Percentiles rank a stretch among this genome's conserved stretches.
Conservation (phyloP, 78 protist genomes). For the Capsaspora owczarzaki region DNA sequence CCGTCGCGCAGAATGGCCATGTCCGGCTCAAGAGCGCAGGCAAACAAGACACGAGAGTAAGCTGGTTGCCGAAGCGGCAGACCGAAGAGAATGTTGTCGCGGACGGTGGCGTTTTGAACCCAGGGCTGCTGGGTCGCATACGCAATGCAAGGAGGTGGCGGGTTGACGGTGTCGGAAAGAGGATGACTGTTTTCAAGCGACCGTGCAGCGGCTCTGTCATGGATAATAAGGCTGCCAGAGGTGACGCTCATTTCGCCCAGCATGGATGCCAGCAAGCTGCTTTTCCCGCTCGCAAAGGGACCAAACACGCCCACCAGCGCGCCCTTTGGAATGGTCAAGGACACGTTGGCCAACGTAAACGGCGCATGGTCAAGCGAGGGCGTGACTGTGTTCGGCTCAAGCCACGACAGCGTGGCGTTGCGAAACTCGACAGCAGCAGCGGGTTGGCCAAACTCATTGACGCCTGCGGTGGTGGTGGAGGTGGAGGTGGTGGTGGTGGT, state of each 20-base stretch:
- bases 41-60: slow-evolving; percentile 51
- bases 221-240: not conserved
- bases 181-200: not conserved
- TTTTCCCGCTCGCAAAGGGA: slow-evolving; percentile 66
- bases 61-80: slow-evolving; percentile 29
- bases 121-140: slow-evolving; percentile 81
- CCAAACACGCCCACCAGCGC: slow-evolving; percentile 34
- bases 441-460: too few relatives aligned
- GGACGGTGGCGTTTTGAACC: slow-evolving; percentile 79
- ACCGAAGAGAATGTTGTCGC: slow-evolving; percentile 90
- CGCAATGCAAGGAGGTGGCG: slow-evolving; percentile 15
- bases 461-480: too few relatives aligned
- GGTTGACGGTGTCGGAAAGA: not conserved
- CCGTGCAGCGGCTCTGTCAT: too few relatives aligned
- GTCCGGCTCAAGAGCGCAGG: slow-evolving; percentile 43
- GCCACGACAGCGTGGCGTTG: too few relatives aligned
- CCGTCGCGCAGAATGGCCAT: slow-evolving; percentile 38
- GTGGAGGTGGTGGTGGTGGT: too few relatives aligned
- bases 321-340: too few relatives aligned
- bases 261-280: slow-evolving; percentile 43
- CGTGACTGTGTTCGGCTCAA: too few relatives aligned
- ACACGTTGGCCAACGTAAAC: too few relatives aligned
- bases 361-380: too few relatives aligned
- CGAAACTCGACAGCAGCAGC: too few relatives aligned
- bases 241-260: slow-evolving; percentile 45